Percentiles rank a stretch among this genome's conserved stretches.
Evolutionary conservation across 2,329 filamentous ascomycete species (phyloP).

Genomic region (Ampelomyces quisqualis): DNA sequence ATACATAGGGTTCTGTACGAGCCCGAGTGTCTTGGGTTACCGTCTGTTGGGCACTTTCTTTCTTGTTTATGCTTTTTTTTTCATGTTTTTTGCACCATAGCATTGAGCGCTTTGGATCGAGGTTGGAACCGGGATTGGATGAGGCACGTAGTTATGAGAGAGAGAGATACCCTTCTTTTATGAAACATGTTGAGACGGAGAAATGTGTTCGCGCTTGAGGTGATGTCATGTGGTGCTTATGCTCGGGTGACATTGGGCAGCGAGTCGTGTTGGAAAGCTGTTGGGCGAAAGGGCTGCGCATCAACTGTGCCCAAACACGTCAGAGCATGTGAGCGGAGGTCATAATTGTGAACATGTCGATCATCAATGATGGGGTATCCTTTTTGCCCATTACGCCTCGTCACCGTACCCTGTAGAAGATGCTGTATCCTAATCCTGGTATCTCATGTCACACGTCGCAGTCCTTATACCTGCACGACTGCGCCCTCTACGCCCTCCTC

Average conservation of each 20-base stretch:
- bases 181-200: slow-evolving; percentile 1
- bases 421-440: slow-evolving; percentile 4
- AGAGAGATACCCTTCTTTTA: slow-evolving; percentile 7
- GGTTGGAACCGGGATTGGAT: background rate
- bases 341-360: background rate
- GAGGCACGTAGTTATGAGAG: slow-evolving; percentile 5
- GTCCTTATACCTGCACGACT: slow-evolving; percentile 19
- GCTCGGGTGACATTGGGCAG: background rate
- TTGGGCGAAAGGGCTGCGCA: background rate
- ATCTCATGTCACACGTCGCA: slow-evolving; percentile 3
- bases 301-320: background rate
- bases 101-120: background rate
- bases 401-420: background rate
- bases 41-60: too few relatives aligned
- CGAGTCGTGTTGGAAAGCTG: background rate
- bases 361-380: background rate
- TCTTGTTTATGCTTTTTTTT: background rate
- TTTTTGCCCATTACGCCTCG: background rate
- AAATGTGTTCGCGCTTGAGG: background rate
- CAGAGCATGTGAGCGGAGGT: background rate
- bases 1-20: too few relatives aligned
- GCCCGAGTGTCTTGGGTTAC: too few relatives aligned
- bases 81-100: background rate
- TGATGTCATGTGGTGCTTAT: background rate
- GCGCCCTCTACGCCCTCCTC: slow-evolving; percentile 36